Percentiles rank a stretch among this genome's conserved stretches.
phyloP scores from a whole-genome alignment of 352 stramenopile genomes.

The Globisporangium echinulatum region DNA sequence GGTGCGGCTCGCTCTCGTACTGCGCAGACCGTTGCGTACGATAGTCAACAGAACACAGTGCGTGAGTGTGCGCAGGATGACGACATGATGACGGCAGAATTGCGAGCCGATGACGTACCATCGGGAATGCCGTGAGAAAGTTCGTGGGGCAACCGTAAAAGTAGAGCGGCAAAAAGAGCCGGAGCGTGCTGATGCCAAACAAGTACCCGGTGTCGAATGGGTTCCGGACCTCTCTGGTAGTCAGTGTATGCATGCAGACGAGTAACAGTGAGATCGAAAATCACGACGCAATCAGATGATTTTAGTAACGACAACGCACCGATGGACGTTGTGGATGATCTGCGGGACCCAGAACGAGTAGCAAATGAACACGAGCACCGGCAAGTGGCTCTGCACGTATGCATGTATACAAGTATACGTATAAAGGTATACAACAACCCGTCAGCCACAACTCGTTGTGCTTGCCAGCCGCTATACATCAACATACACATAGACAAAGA shows the following conservation, averaged over 20 bases:
- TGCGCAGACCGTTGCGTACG: conserved; percentile 10
- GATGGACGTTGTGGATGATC: conserved; percentile 94
- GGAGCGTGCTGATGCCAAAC: conserved; percentile 91
- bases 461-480: too few relatives aligned
- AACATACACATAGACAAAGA: too few relatives aligned
- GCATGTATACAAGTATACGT: too few relatives aligned
- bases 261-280: not conserved
- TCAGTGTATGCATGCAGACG: not conserved
- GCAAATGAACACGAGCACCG: conserved; percentile 89
- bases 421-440: not conserved
- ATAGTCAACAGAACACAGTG: too few relatives aligned
- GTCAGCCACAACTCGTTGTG: too few relatives aligned
- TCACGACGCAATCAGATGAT: not conserved
- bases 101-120: conserved; percentile 32
- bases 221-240: conserved; percentile 82
- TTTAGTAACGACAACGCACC: conserved; percentile 22
- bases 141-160: conserved; percentile 92
- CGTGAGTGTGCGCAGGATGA: too few relatives aligned
- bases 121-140: conserved; percentile 86
- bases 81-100: not conserved
- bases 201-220: conserved; percentile 94
- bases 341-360: conserved; percentile 99
- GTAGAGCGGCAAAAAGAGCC: conserved; percentile 94
- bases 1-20: conserved; percentile 69
- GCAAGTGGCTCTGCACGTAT: conserved; percentile 62